Evolutionary conservation across 2,329 filamentous ascomycete species (phyloP).

Genomic region (Zymoseptoria pseudotritici): DNA sequence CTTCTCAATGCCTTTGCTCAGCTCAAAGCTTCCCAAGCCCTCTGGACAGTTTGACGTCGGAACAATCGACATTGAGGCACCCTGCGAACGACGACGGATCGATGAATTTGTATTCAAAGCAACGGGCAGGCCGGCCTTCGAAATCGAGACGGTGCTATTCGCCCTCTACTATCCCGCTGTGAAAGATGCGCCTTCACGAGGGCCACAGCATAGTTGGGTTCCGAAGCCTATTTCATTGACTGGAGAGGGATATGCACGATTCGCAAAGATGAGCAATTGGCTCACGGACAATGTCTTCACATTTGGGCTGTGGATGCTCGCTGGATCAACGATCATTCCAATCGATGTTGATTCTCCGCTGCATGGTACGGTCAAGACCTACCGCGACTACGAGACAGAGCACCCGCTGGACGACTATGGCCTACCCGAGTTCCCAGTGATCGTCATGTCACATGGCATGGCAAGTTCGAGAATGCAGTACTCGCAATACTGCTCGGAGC

Average conservation of each 20-base stretch:
- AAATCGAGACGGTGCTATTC: conserved; percentile 39
- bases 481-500: conserved; percentile 39
- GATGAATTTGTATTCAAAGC: conserved; percentile 33
- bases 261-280: conserved; percentile 33
- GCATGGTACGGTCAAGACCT: conserved; percentile 23
- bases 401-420: conserved; percentile 25
- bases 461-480: conserved; percentile 40
- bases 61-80: conserved; percentile 37
- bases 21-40: conserved; percentile 35
- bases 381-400: conserved; percentile 24
- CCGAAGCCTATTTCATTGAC: conserved; percentile 37
- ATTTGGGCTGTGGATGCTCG: conserved; percentile 36
- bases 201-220: conserved; percentile 36
- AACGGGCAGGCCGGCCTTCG: conserved; percentile 34
- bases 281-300: conserved; percentile 34
- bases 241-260: conserved; percentile 38
- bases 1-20: conserved; percentile 36
- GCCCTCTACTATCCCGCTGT: conserved; percentile 40
- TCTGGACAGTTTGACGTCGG: conserved; percentile 38
- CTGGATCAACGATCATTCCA: conserved; percentile 36
- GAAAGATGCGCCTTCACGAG: conserved; percentile 18
- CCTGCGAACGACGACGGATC: conserved; percentile 31
- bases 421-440: conserved; percentile 32
- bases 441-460: conserved; percentile 43
- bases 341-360: conserved; percentile 38